Percentiles rank a stretch among this genome's conserved stretches.
Conservation (phyloP, 805 yeast genomes). For the Scheffersomyces lignosus region DNA sequence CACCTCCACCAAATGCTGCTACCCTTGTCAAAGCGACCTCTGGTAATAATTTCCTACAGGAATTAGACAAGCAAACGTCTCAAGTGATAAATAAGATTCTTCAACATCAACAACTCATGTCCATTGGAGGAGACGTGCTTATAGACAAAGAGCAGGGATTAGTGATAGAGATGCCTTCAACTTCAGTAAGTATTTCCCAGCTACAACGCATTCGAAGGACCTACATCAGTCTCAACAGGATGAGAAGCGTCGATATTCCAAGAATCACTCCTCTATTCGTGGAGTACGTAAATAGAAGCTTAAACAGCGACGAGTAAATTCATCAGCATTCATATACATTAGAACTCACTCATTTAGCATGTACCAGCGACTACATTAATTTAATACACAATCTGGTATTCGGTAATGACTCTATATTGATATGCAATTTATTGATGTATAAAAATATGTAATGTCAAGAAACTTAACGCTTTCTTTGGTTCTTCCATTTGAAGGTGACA, state of each 20-base stretch:
- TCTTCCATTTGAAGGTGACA: conserved; percentile 80
- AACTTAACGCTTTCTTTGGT: conserved; percentile 57
- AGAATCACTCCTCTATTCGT: conserved; percentile 73
- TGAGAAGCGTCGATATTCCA: conserved; percentile 69
- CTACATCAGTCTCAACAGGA: conserved; percentile 75
- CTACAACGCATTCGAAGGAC: conserved; percentile 82
- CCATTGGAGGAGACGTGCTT: conserved; percentile 51
- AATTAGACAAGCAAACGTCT: conserved; percentile 71
- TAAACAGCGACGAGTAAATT: conserved; percentile 35
- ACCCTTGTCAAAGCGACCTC: conserved; percentile 81
- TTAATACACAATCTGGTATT: conserved; percentile 3
- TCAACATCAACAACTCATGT: conserved; percentile 57
- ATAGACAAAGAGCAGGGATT: conserved; percentile 45
- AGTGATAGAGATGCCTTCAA: conserved; percentile 62
- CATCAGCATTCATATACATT: no score
- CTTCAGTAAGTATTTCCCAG: conserved; percentile 66
- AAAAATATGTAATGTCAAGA: neutral
- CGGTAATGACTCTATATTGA: neutral
- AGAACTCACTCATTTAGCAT: no score
- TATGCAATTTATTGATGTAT: neutral
- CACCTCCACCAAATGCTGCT: conserved; percentile 80
- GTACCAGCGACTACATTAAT: neutral
- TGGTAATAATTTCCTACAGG: conserved; percentile 71
- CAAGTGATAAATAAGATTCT: conserved; percentile 61
- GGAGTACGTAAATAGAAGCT: conserved; percentile 70